phyloP scores from a whole-genome alignment of 2,329 filamentous ascomycete species.

The Colletotrichum sidae region DNA sequence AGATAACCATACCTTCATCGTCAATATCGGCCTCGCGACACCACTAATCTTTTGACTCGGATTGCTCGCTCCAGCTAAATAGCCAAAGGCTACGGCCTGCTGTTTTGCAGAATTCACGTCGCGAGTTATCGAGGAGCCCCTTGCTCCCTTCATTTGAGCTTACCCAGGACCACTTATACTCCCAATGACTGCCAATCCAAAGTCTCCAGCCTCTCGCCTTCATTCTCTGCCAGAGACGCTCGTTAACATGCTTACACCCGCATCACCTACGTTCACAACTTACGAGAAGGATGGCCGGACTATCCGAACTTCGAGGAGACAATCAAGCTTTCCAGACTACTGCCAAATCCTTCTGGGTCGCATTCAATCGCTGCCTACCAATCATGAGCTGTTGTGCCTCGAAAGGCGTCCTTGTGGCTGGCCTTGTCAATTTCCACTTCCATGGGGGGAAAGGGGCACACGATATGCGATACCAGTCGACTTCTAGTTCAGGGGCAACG shows the following conservation, averaged over 20 bases:
- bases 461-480: conserved; percentile 5
- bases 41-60: too few relatives aligned
- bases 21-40: too few relatives aligned
- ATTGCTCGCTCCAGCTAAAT: too few relatives aligned
- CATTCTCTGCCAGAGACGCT: not conserved
- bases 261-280: not conserved
- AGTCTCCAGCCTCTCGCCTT: conserved; percentile 10
- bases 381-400: not conserved
- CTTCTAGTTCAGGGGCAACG: not conserved
- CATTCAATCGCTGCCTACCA: not conserved
- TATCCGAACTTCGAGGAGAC: not conserved
- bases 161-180: conserved; percentile 19
- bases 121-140: too few relatives aligned
- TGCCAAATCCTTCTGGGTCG: conserved; percentile 7
- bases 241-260: conserved; percentile 5
- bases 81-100: too few relatives aligned
- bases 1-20: too few relatives aligned
- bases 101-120: too few relatives aligned
- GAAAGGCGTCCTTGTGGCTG: not conserved
- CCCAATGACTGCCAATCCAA: not conserved
- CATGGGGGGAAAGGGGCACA: conserved; percentile 9
- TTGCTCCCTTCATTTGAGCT: conserved; percentile 19
- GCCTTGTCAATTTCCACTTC: conserved; percentile 23
- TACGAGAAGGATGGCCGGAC: not conserved
- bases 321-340: conserved; percentile 31